Conservation (phyloP, 768 basidiomycete genomes). For the Boletus subparvulus region DNA sequence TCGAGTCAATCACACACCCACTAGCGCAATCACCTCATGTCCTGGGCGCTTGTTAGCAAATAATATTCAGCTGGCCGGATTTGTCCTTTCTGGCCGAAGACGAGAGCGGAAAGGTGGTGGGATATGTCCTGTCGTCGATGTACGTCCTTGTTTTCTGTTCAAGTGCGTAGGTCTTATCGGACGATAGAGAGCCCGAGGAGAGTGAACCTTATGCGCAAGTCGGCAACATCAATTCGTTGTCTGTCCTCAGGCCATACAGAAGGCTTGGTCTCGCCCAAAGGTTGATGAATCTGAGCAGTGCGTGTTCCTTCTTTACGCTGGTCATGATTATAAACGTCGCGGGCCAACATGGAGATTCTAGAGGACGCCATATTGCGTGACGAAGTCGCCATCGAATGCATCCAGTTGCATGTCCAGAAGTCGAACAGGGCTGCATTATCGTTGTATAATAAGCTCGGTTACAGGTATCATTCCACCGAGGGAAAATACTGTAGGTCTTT, state of each 20-base stretch:
- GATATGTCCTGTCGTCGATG: constrained; percentile 42
- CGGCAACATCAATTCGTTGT: constrained; percentile 31
- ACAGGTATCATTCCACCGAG: constrained; percentile 11
- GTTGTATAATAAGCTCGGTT: constrained; percentile 29
- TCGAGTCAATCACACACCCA: background rate
- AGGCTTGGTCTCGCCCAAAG: constrained; percentile 28
- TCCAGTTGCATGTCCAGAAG: constrained; percentile 31
- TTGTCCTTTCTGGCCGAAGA: constrained; percentile 18
- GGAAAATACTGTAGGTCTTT: constrained; percentile 27
- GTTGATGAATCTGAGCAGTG: constrained; percentile 29
- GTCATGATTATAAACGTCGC: background rate
- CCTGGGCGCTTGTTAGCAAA: no score
- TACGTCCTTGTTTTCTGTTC: constrained; percentile 25
- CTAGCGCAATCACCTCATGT: no score
- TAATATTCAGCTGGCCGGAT: constrained; percentile 30
- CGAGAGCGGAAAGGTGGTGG: constrained; percentile 48
- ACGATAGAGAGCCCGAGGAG: constrained; percentile 26
- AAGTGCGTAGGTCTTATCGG: constrained; percentile 1
- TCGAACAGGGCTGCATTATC: constrained; percentile 26
- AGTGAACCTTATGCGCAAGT: constrained; percentile 5
- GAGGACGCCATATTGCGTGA: constrained; percentile 27
- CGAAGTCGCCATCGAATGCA: constrained; percentile 11
- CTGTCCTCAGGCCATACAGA: constrained; percentile 29
- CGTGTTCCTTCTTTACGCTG: constrained; percentile 1
- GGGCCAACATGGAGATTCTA: constrained; percentile 9